phyloP scores from a whole-genome alignment of 305 asterid genomes.

The Solanum hybrid region DNA sequence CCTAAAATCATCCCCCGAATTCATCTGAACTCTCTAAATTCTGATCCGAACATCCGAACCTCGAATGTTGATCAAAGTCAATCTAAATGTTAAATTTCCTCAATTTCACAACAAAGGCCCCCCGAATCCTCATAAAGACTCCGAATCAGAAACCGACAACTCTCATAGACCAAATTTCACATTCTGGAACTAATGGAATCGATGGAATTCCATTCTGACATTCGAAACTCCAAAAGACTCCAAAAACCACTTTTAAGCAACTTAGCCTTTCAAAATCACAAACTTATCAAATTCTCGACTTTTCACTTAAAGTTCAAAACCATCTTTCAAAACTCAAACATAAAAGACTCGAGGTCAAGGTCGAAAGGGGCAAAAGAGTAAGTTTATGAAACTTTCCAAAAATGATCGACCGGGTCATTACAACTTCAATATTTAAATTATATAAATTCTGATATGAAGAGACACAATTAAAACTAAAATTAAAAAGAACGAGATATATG shows the following conservation, averaged over 20 bases:
- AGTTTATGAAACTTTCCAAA: too few relatives aligned
- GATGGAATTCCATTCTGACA: not conserved
- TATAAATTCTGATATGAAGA: too few relatives aligned
- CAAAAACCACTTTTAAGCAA: not conserved
- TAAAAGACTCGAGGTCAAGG: not conserved
- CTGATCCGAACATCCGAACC: not conserved
- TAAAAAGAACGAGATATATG: not conserved
- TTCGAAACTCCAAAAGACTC: not conserved
- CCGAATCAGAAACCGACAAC: too few relatives aligned
- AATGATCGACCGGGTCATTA: not conserved
- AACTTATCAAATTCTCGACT: not conserved
- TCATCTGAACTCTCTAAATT: not conserved
- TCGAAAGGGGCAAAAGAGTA: not conserved
- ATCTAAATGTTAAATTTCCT: too few relatives aligned
- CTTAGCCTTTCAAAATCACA: not conserved
- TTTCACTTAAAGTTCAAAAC: not conserved
- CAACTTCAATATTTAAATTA: not conserved
- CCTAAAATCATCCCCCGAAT: too few relatives aligned
- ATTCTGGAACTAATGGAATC: not conserved
- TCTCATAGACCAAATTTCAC: not conserved
- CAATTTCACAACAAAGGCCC: too few relatives aligned
- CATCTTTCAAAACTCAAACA: not conserved
- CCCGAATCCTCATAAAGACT: not conserved
- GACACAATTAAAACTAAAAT: not conserved
- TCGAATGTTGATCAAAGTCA: not conserved